phyloP scores from a whole-genome alignment of 257 asterid species.

The Ajuga chamaepitys region DNA sequence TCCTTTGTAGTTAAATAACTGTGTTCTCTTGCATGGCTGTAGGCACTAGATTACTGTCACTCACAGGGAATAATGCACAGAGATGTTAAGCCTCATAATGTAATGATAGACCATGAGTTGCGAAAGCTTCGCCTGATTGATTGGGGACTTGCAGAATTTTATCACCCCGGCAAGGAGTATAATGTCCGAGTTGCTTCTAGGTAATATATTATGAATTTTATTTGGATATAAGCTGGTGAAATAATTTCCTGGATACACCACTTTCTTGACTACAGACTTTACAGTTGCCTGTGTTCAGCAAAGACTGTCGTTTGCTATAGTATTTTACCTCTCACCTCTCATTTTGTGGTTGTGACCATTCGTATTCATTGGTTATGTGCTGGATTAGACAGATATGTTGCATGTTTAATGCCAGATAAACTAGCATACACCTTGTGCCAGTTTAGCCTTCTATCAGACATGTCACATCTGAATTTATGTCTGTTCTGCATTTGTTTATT shows the following conservation, averaged over 20 bases:
- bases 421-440: too few relatives aligned
- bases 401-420: background rate
- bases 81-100: slow-evolving; percentile 86
- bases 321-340: background rate
- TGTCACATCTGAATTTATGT: too few relatives aligned
- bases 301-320: background rate
- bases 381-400: background rate
- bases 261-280: background rate
- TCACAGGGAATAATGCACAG: slow-evolving; percentile 47
- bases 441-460: too few relatives aligned
- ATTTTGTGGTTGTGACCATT: background rate
- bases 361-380: background rate
- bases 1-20: background rate
- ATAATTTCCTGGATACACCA: background rate
- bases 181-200: slow-evolving; percentile 85
- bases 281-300: background rate
- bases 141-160: slow-evolving; percentile 53
- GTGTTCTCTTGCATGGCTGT: slow-evolving; percentile 18
- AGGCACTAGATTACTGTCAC: slow-evolving; percentile 80
- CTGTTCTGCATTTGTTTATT: too few relatives aligned
- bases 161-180: slow-evolving; percentile 77
- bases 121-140: slow-evolving; percentile 76
- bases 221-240: background rate
- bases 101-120: slow-evolving; percentile 79
- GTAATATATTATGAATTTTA: slow-evolving; percentile 21